These are phyloP conservation scores for Eucalyptus cloeziana DNA, from an alignment of 345 rosid species.

Conservation along the genomic window DNA sequence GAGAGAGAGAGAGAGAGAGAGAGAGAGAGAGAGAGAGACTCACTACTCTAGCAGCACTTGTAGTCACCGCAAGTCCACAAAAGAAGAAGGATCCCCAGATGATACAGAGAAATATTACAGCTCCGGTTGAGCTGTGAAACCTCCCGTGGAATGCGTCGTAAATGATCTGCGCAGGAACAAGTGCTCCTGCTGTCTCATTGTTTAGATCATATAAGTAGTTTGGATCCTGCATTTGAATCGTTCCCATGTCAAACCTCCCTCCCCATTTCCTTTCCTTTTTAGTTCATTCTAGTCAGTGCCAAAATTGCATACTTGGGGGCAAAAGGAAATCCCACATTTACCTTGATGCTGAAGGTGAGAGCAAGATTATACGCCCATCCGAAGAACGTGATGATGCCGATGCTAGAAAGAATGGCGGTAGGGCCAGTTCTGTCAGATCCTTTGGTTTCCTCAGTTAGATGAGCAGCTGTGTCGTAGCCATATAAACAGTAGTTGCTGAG, in stretches of 20 bases:
- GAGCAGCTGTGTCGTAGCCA: constrained; percentile 7
- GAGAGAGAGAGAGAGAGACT: neutral
- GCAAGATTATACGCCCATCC: constrained; percentile 2
- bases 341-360: constrained; percentile 3
- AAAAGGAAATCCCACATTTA: neutral
- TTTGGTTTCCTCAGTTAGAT: constrained; percentile 7
- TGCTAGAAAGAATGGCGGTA: neutral
- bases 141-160: constrained; percentile 5
- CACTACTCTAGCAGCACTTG: constrained; percentile 14
- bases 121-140: constrained; percentile 6
- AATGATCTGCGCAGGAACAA: constrained; percentile 6
- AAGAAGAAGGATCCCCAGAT: constrained; percentile 18
- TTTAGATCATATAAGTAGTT: neutral
- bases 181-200: constrained; percentile 8
- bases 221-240: neutral
- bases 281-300: neutral
- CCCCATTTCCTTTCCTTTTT: neutral
- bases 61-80: constrained; percentile 6
- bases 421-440: neutral
- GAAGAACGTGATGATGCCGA: constrained; percentile 1
- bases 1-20: neutral
- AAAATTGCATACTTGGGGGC: neutral
- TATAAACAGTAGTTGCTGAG: constrained; percentile 3
- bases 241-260: neutral
- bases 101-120: constrained; percentile 5